Conservation (phyloP, 176 grass and related monocot genomes). For the Melocanna baccifera region DNA sequence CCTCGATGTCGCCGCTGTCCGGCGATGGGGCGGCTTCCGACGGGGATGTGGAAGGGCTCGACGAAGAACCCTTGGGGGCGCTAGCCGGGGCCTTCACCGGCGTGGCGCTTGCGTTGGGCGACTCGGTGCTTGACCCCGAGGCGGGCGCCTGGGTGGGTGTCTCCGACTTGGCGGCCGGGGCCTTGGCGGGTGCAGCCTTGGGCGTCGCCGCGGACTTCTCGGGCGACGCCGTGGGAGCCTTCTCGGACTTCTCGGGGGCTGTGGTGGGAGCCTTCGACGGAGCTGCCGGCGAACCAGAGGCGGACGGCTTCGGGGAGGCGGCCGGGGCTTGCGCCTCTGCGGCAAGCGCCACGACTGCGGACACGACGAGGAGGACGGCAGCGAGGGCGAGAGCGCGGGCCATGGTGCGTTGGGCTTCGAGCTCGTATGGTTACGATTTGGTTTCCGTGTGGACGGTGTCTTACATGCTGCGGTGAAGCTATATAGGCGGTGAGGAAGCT, state of each 20-base stretch:
- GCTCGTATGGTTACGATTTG: background rate
- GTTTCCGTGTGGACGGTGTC: background rate
- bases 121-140: background rate
- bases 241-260: constrained; percentile 15
- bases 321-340: constrained; percentile 42
- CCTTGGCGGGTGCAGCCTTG: constrained; percentile 20
- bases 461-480: background rate
- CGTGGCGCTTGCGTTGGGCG: background rate
- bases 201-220: background rate
- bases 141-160: constrained; percentile 22
- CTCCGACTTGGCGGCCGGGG: constrained; percentile 21
- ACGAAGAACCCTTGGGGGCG: background rate
- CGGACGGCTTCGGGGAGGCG: constrained; percentile 22
- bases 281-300: background rate
- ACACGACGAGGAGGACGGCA: constrained; percentile 29
- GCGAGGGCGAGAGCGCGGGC: constrained; percentile 8
- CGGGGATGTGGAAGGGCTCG: constrained; percentile 27
- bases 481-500: background rate
- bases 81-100: background rate
- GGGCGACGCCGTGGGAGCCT: constrained; percentile 15
- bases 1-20: constrained; percentile 15
- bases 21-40: constrained; percentile 33
- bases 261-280: constrained; percentile 32
- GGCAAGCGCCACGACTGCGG: constrained; percentile 1
- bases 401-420: constrained; percentile 34